phyloP scores from a whole-genome alignment of 148 eudicot species.

The Heliosperma pusillum region DNA sequence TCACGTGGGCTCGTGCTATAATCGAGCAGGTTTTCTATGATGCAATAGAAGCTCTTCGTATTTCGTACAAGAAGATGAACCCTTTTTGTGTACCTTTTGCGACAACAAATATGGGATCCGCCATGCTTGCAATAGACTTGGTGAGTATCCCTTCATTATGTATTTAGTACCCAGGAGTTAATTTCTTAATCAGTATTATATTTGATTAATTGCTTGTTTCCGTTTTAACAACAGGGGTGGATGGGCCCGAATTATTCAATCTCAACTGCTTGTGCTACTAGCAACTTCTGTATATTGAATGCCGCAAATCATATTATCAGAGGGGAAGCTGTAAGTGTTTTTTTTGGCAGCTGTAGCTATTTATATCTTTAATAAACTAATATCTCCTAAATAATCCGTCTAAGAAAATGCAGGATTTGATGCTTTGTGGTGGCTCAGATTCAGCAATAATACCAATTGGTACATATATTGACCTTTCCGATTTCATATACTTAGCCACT shows the following conservation, averaged over 20 bases:
- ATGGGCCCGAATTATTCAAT: conserved; percentile 98
- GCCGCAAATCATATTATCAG: conserved; percentile 94
- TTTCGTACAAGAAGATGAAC: conserved; percentile 96
- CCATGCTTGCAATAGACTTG: conserved; percentile 96
- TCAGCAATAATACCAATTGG: conserved; percentile 88
- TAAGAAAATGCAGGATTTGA: conserved; percentile 59
- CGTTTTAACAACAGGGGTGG: conserved; percentile 66
- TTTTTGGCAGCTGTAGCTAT: too few relatives aligned
- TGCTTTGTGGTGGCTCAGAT: conserved; percentile 99
- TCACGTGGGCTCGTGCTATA: conserved; percentile 26
- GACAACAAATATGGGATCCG: conserved; percentile 97
- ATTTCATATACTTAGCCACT: conserved; percentile 10
- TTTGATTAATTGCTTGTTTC: conserved; percentile 2
- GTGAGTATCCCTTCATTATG: conserved; percentile 35
- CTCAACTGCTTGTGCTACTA: conserved; percentile 97
- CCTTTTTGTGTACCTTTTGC: conserved; percentile 97
- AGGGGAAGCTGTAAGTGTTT: conserved; percentile 91
- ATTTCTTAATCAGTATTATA: conserved; percentile 14
- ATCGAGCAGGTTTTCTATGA: conserved; percentile 74
- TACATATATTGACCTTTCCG: conserved; percentile 25
- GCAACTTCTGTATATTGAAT: conserved; percentile 90
- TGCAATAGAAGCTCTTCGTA: conserved; percentile 83
- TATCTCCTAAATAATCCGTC: conserved; percentile 1
- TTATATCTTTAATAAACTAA: background rate
- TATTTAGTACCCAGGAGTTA: background rate